A percentile compares a stretch with the other conserved stretches of the same genome.
Conservation (phyloP, 495 filamentous ascomycete species). For the Penicillium flavigenum region DNA sequence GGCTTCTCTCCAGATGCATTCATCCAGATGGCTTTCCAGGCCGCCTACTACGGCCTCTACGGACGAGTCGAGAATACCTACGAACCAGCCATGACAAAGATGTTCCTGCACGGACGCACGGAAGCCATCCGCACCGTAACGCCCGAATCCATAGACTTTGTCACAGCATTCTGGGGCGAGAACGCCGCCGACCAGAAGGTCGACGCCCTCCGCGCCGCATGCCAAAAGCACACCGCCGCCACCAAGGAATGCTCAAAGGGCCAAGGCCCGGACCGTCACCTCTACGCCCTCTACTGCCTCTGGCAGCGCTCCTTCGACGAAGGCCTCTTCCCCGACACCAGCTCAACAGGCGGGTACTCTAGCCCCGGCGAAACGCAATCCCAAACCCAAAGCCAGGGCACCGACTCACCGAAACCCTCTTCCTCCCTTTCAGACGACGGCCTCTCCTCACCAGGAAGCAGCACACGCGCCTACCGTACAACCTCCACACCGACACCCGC, state of each 20-base stretch:
- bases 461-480: constrained; percentile 33
- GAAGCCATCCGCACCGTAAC: constrained; percentile 91
- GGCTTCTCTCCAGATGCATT: constrained; percentile 97
- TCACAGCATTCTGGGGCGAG: constrained; percentile 93
- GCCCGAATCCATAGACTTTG: constrained; percentile 76
- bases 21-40: constrained; percentile 99
- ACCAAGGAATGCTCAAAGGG: constrained; percentile 90
- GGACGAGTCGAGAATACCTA: constrained; percentile 92
- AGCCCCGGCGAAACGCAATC: constrained; percentile 46
- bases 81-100: constrained; percentile 97
- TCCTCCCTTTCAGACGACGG: constrained; percentile 46
- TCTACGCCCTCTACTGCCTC: constrained; percentile 91
- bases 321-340: constrained; percentile 55
- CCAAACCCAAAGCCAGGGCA: constrained; percentile 16
- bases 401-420: constrained; percentile 53
- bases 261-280: constrained; percentile 87
- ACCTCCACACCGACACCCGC: constrained; percentile 58
- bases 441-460: constrained; percentile 33
- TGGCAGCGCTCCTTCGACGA: constrained; percentile 92
- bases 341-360: constrained; percentile 53
- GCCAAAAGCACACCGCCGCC: constrained; percentile 72
- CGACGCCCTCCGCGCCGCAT: constrained; percentile 78
- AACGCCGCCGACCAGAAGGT: constrained; percentile 79
- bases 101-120: constrained; percentile 87
- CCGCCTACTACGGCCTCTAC: constrained; percentile 96